A percentile compares a stretch with the other conserved stretches of the same genome.
phyloP scores from a whole-genome alignment of 1,284 basidiomycete species.

The Marasmius tenuissimus region DNA sequence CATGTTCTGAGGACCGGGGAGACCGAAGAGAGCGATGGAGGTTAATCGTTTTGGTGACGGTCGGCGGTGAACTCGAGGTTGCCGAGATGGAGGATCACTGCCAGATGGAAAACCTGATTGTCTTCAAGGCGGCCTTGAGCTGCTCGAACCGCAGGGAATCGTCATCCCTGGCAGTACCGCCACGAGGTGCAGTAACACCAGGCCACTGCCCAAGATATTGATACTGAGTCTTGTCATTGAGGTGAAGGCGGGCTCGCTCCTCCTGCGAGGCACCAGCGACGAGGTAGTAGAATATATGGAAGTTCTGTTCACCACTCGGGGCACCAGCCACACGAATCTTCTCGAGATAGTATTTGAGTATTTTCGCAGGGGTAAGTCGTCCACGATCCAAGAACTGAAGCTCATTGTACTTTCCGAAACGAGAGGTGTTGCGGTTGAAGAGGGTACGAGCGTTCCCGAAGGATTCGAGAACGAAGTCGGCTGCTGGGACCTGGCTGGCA shows the following conservation, averaged over 20 bases:
- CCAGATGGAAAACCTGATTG: constrained; percentile 88
- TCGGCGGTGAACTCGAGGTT: constrained; percentile 94
- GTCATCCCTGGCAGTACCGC: constrained; percentile 57
- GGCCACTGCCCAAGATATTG: constrained; percentile 79
- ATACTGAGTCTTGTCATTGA: constrained; percentile 77
- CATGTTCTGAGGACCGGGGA: no score
- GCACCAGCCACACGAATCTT: constrained; percentile 82
- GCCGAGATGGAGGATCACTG: constrained; percentile 94
- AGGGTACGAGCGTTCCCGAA: constrained; percentile 91
- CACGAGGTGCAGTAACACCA: constrained; percentile 28
- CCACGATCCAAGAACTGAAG: constrained; percentile 93
- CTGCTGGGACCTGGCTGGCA: no score
- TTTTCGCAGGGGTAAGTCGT: constrained; percentile 87
- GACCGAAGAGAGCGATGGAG: no score
- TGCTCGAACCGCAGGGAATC: constrained; percentile 86
- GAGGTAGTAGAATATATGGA: constrained; percentile 97
- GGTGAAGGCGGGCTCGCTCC: constrained; percentile 84
- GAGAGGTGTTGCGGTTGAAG: constrained; percentile 84
- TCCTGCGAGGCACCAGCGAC: constrained; percentile 87
- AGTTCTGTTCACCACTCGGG: constrained; percentile 88
- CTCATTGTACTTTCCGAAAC: no score
- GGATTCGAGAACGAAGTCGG: no score
- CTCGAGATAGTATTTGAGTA: constrained; percentile 96
- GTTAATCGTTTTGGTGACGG: constrained; percentile 76
- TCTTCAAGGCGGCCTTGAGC: constrained; percentile 92